Base-by-base conservation (phyloP, 495 filamentous ascomycete genomes). In the Lasiosphaeria miniovina region DNA sequence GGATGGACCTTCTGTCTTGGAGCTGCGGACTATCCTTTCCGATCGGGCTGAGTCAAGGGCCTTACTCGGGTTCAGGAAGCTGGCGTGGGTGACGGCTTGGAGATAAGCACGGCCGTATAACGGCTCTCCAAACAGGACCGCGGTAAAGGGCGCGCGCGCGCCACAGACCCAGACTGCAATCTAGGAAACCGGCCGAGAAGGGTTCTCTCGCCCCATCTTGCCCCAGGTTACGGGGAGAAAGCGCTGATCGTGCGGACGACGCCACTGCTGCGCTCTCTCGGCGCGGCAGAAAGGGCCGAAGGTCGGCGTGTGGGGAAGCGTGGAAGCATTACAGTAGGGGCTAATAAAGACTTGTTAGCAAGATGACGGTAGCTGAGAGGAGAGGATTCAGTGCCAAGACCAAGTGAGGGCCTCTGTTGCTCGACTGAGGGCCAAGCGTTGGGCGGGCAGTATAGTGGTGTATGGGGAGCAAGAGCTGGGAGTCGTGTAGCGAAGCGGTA, bases 231-330 rank as follows among this genome's bases (percentile, higher is more conserved):
- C 43, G 43, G 54, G 43, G 35, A 48, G 12, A 17, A 4, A n/a
- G 3, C 36, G 35, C 36, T 34, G 48, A n/a, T 56, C 54, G 41
- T 36, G 8, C 40, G 14, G 24, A 15, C 11, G 36, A 5, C 54
- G 15, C 50, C 54, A 40, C 32, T 53, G 55, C 40, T 32, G 15
- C 7, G n/a, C 38, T 24, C 51, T 60, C 36, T 32, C 50, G 24
- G 36, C 49, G 43, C 62, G 59, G 65, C 57, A 56, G 49, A 52
- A 68, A 65, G 62, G 60, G 59, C 62, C 65, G 65, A 63, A 54
- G 55, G 1, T 53, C 15, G 41, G 58, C 46, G 55, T 55, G 65
- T 52, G 61, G 54, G 60, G 54, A 65, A 51, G 45, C 40, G 35
- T 34, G 32, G 45, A 43, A 58, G 53, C 45, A 36, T 4, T 6